phyloP scores from a whole-genome alignment of 768 basidiomycete species.

The Auriscalpium microsporum region DNA sequence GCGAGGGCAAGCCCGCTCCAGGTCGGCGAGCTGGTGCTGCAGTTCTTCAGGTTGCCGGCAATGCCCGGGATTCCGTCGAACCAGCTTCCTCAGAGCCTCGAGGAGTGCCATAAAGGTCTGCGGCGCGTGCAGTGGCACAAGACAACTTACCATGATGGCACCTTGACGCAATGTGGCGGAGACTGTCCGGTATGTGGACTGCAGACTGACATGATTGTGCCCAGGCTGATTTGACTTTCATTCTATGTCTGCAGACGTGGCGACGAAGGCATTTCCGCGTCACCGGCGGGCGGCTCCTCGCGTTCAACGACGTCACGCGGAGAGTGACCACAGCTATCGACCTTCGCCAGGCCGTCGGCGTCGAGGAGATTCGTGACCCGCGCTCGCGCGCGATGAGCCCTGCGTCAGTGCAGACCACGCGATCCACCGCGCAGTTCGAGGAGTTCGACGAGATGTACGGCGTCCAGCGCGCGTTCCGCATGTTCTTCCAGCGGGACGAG shows the following conservation, averaged over 20 bases:
- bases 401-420: slow-evolving; percentile 28
- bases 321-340: slow-evolving; percentile 86
- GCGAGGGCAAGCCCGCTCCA: slow-evolving; percentile 56
- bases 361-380: slow-evolving; percentile 68
- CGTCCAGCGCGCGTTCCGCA: slow-evolving; percentile 77
- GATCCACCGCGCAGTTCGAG: slow-evolving; percentile 29
- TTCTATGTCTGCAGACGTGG: slow-evolving; percentile 48
- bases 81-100: slow-evolving; percentile 83
- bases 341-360: slow-evolving; percentile 68
- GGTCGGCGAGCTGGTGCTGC: slow-evolving; percentile 82
- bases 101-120: slow-evolving; percentile 85
- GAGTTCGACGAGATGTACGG: slow-evolving; percentile 59
- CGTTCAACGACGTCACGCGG: slow-evolving; percentile 91
- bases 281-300: slow-evolving; percentile 78
- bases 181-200: slow-evolving; percentile 72
- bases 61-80: slow-evolving; percentile 73
- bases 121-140: slow-evolving; percentile 92
- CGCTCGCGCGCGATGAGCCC: slow-evolving; percentile 40
- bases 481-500: slow-evolving; percentile 69
- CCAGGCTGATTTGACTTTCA: neutral
- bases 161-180: slow-evolving; percentile 86
- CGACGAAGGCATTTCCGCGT: slow-evolving; percentile 77
- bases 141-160: slow-evolving; percentile 87
- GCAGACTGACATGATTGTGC: neutral
- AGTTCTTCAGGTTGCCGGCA: slow-evolving; percentile 85